These are phyloP conservation scores for Botrytis squamosa DNA, from an alignment of 2,329 filamentous ascomycete species.

Conservation along the genomic window DNA sequence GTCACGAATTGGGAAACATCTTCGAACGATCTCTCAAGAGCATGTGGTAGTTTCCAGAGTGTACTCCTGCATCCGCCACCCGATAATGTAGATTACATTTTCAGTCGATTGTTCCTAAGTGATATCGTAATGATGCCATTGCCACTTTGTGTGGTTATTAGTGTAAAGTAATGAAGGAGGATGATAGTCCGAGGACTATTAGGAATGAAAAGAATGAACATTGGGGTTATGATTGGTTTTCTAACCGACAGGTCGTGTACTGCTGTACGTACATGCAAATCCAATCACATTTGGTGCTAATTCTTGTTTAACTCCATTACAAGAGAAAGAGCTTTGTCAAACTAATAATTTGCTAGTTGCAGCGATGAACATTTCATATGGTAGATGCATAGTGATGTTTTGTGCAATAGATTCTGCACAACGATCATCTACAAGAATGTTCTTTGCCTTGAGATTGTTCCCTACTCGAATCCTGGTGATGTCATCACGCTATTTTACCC, in stretches of 20 bases:
- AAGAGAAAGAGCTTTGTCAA: not conserved
- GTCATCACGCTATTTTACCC: not conserved
- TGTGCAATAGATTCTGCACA: not conserved
- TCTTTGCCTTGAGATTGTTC: not conserved
- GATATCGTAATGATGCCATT: not conserved
- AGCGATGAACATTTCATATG: too few relatives aligned
- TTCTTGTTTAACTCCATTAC: not conserved
- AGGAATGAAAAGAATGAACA: not conserved
- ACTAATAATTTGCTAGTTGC: too few relatives aligned
- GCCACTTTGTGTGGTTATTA: not conserved
- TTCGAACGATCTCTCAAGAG: not conserved
- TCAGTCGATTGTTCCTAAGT: not conserved
- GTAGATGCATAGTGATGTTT: not conserved
- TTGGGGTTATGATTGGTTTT: not conserved
- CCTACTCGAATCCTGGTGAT: not conserved
- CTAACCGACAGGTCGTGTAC: not conserved
- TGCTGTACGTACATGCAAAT: not conserved
- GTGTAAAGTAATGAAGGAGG: rapidly evolving
- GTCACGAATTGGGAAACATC: not conserved
- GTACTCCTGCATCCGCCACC: too few relatives aligned
- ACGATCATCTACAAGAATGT: not conserved
- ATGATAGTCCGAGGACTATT: not conserved
- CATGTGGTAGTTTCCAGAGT: not conserved
- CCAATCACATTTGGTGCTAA: not conserved
- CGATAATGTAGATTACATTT: not conserved